Evolutionary conservation across 164 flowering plant species (phyloP), one percentile per base, ranked within the genome.

Genomic region (Brasenia schreberi): DNA sequence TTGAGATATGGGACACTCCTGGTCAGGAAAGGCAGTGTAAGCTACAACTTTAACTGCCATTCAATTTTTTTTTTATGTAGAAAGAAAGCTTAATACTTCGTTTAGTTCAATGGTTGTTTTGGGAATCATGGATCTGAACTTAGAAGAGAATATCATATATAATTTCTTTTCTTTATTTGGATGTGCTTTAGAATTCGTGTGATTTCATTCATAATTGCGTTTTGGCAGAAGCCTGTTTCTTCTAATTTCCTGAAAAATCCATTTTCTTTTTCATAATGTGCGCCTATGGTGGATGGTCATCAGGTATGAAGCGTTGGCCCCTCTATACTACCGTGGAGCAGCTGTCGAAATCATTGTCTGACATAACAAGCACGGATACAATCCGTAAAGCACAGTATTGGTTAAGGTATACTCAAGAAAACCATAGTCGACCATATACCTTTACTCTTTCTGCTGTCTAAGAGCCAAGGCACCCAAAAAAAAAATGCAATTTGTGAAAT

Each of bases 1-100:
- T 95, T 82, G 99, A 95, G 82, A 95, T 95, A 71, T 95, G 99
- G 99, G 99, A 95, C 67, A 95, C 99, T 70, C 97, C 99, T 69
- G 99, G 99, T 59, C 99, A 95, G 75, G 99, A 95, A 77, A 92
- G 99, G 99, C 92, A 79, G 45, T 43, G 4, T 42, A n/a, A 39
- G 2, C 39, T 33, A 33, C 10, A 61, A 61, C 10, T 61, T 61
- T 61, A 49, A 9, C 56, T 49, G 56, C 12, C 6, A 61, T 18
- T 7, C 63, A 61, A n/a, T n/a, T n/a, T n/a, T 7, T 61, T 23
- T 61, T 61, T 18, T 11, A 61, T n/a, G 12, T 61, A 18, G 33
- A 61, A 61, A 61, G 6, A 23, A 18, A 61, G 19, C 18, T 18
- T 61, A 61, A 61, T 61, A 7, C 17, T 61, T 61, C 7, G n/a